Evolutionary conservation across 2,329 filamentous ascomycete genomes (phyloP).

Genomic region (Neonectria ditissima): DNA sequence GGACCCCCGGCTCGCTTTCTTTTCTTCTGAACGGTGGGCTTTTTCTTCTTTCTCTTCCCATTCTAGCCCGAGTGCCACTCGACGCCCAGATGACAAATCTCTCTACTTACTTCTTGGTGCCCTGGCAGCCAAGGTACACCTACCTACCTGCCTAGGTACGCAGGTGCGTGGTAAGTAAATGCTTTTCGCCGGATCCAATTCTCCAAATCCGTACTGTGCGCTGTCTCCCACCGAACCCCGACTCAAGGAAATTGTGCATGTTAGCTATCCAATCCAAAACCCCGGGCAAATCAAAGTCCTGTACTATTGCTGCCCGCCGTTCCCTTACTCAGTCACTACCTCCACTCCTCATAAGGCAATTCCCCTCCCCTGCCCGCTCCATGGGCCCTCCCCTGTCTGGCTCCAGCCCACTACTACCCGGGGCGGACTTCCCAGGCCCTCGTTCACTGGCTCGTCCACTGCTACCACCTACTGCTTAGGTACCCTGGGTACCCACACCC

Average conservation of each 20-base stretch:
- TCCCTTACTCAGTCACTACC: constrained; percentile 6
- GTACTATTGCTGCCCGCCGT: constrained; percentile 4
- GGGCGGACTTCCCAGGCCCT: constrained; percentile 24
- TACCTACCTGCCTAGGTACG: no score
- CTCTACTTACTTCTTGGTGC: no score
- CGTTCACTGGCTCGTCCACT: constrained; percentile 15
- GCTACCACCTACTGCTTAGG: constrained; percentile 19
- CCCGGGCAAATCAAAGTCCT: not conserved
- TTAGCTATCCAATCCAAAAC: constrained; percentile 4
- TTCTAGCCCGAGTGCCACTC: not conserved
- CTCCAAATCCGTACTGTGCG: not conserved
- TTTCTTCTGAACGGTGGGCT: constrained; percentile 11
- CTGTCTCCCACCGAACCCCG: not conserved
- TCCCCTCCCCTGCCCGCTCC: constrained; percentile 19
- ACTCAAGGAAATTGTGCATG: constrained; percentile 7
- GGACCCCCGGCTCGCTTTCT: constrained; percentile 7
- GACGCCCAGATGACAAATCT: not conserved
- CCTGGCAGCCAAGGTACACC: no score
- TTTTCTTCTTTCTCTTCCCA: not conserved
- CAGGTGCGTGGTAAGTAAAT: not conserved
- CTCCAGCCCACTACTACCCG: constrained; percentile 25
- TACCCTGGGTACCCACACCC: constrained; percentile 25
- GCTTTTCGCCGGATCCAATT: not conserved
- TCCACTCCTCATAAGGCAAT: constrained; percentile 22
- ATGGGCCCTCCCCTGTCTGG: constrained; percentile 21